Percentiles rank a stretch among this genome's conserved stretches.
phyloP scores from a whole-genome alignment of 1,284 basidiomycete genomes.

The Sanghuangporus sanghuang region DNA sequence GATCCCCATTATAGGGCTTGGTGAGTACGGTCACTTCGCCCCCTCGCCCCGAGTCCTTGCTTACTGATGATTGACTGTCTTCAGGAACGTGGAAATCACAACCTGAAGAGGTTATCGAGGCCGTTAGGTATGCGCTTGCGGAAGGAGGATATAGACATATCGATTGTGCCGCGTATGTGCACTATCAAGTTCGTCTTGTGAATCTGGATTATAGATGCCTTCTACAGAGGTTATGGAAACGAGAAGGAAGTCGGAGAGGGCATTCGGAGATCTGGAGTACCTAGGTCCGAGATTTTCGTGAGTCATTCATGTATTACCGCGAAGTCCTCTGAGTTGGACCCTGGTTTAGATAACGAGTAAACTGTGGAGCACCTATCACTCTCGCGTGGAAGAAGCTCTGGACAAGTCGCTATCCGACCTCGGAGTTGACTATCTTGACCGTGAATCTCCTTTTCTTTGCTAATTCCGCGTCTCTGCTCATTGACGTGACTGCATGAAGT shows the following conservation, averaged over 20 bases:
- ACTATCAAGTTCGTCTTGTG: background rate
- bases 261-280: conserved; percentile 66
- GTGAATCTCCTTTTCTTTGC: conserved; percentile 31
- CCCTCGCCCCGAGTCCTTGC: too few relatives aligned
- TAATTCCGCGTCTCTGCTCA: background rate
- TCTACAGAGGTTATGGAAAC: conserved; percentile 30
- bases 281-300: conserved; percentile 64
- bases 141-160: conserved; percentile 72
- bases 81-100: conserved; percentile 74
- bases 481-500: background rate
- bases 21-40: conserved; percentile 31
- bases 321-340: background rate
- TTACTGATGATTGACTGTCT: background rate
- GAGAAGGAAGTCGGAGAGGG: conserved; percentile 77
- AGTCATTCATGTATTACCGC: background rate
- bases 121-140: conserved; percentile 65
- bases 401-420: conserved; percentile 67
- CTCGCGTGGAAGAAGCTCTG: conserved; percentile 58
- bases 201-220: conserved; percentile 20
- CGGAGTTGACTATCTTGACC: conserved; percentile 71
- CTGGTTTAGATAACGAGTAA: conserved; percentile 50
- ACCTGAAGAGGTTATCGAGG: conserved; percentile 35
- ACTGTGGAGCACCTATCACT: conserved; percentile 69
- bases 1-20: conserved; percentile 72
- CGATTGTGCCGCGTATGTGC: conserved; percentile 45